These are phyloP conservation scores for Centrapalus pauciflorus DNA, from an alignment of 129 eudicot genomes.

Conservation along the genomic window DNA sequence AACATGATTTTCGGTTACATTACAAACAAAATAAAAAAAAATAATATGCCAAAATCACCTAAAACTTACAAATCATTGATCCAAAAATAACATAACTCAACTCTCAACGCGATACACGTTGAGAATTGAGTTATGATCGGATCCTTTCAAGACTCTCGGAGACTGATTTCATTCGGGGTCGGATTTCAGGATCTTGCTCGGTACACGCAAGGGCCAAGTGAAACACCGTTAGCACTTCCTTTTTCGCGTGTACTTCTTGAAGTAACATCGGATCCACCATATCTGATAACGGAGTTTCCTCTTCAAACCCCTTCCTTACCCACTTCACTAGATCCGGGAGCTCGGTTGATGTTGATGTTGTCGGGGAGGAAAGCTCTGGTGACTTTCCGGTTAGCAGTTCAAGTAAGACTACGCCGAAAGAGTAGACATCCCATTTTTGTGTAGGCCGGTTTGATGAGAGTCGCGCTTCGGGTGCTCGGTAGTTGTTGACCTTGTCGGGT, in stretches of 20 bases:
- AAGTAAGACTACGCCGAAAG: slow-evolving; percentile 85
- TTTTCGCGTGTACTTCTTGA: slow-evolving; percentile 82
- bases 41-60: neutral
- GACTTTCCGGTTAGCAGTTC: slow-evolving; percentile 87
- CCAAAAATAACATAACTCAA: slow-evolving; percentile 8
- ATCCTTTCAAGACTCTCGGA: slow-evolving; percentile 73
- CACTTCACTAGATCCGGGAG: slow-evolving; percentile 70
- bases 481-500: slow-evolving; percentile 48
- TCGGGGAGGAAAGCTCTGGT: slow-evolving; percentile 69
- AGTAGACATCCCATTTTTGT: slow-evolving; percentile 95
- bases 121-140: slow-evolving; percentile 32
- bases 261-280: slow-evolving; percentile 90
- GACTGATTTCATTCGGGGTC: slow-evolving; percentile 83
- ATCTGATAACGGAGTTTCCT: slow-evolving; percentile 73
- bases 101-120: neutral
- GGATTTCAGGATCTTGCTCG: slow-evolving; percentile 81
- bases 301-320: slow-evolving; percentile 87
- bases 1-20: slow-evolving; percentile 15
- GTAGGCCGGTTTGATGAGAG: slow-evolving; percentile 48
- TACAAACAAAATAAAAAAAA: slow-evolving; percentile 8
- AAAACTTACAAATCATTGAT: slow-evolving; percentile 10
- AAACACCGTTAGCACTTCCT: slow-evolving; percentile 69
- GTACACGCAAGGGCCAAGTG: slow-evolving; percentile 82
- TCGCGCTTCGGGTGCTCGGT: slow-evolving; percentile 89
- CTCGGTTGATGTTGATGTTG: slow-evolving; percentile 76